A percentile compares a stretch with the other conserved stretches of the same genome.
These are phyloP conservation scores for Solanum tacnaense DNA, from an alignment of 257 asterid genomes.

Conservation along the genomic window DNA sequence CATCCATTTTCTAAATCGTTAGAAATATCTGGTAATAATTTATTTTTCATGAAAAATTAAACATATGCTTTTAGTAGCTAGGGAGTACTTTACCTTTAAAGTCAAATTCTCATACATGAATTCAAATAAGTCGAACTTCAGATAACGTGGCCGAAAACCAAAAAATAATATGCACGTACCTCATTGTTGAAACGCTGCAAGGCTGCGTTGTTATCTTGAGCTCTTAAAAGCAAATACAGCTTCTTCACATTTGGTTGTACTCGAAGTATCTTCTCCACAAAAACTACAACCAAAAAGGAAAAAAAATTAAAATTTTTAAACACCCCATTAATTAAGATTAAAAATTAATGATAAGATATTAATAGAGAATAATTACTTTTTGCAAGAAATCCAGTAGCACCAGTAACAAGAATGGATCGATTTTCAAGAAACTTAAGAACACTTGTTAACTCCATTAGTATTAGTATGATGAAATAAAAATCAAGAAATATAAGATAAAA, in stretches of 20 bases:
- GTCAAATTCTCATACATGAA: not conserved
- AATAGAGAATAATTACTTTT: constrained; percentile 15
- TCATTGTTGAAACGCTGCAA: constrained; percentile 43
- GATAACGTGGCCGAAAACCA: not conserved
- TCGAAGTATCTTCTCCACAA: constrained; percentile 47
- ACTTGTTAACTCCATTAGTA: constrained; percentile 31
- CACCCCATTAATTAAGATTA: not conserved
- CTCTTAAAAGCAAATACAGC: constrained; percentile 47
- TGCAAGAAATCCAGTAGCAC: constrained; percentile 53
- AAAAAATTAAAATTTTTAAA: not conserved
- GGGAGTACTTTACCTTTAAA: not conserved
- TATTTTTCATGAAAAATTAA: not conserved
- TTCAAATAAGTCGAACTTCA: not conserved
- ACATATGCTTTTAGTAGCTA: not conserved
- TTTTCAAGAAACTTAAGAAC: constrained; percentile 37
- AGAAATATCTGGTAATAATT: not conserved
- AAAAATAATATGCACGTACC: constrained; percentile 9
- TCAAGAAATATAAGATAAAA: not conserved
- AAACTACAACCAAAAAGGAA: constrained; percentile 1
- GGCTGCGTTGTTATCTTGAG: constrained; percentile 40
- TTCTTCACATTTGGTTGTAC: constrained; percentile 57
- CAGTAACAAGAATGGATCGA: constrained; percentile 35
- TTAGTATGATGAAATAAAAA: not conserved
- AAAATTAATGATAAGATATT: not conserved
- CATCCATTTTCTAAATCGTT: not conserved